Percentiles rank a stretch among this genome's conserved stretches.
Conservation (phyloP, 1,284 basidiomycete genomes). For the Apiotrichum siamense region DNA sequence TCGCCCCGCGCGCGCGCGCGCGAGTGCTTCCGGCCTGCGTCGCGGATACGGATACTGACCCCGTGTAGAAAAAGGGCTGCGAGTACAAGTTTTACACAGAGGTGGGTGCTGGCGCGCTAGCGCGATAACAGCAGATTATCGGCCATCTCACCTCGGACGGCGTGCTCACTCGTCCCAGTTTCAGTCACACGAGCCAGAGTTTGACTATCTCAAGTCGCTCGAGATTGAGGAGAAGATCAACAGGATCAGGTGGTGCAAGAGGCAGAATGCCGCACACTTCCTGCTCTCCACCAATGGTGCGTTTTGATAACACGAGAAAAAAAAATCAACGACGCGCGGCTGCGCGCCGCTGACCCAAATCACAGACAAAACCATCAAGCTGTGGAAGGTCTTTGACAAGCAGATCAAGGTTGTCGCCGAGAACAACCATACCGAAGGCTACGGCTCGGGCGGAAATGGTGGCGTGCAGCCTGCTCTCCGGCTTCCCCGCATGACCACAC, state of each 20-base stretch:
- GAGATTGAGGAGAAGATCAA: slow-evolving; percentile 99
- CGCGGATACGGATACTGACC: not conserved
- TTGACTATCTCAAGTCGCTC: slow-evolving; percentile 98
- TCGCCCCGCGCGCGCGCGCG: not conserved
- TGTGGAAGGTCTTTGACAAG: slow-evolving; percentile 99
- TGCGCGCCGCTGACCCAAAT: not conserved
- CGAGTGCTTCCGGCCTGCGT: too few relatives aligned
- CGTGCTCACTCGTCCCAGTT: slow-evolving; percentile 50
- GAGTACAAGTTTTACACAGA: slow-evolving; percentile 99
- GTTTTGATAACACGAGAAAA: slow-evolving; percentile 24
- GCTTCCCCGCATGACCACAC: slow-evolving; percentile 81
- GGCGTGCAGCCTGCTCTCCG: slow-evolving; percentile 57
- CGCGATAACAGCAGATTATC: too few relatives aligned
- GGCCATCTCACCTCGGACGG: too few relatives aligned
- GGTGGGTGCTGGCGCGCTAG: slow-evolving; percentile 42
- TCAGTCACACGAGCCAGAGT: slow-evolving; percentile 99
- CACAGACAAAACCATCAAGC: slow-evolving; percentile 98
- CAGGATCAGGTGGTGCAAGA: slow-evolving; percentile 99
- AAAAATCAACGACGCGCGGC: slow-evolving; percentile 2
- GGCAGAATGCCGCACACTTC: slow-evolving; percentile 97
- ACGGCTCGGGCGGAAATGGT: slow-evolving; percentile 38
- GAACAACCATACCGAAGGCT: slow-evolving; percentile 85
- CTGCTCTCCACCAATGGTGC: slow-evolving; percentile 93
- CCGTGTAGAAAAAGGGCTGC: slow-evolving; percentile 90
- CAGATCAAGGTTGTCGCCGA: slow-evolving; percentile 92